Evolutionary conservation across 192 early-diverging fungal species (phyloP), one percentile per base, ranked within the genome.

Genomic region (Coemansia umbellata): DNA sequence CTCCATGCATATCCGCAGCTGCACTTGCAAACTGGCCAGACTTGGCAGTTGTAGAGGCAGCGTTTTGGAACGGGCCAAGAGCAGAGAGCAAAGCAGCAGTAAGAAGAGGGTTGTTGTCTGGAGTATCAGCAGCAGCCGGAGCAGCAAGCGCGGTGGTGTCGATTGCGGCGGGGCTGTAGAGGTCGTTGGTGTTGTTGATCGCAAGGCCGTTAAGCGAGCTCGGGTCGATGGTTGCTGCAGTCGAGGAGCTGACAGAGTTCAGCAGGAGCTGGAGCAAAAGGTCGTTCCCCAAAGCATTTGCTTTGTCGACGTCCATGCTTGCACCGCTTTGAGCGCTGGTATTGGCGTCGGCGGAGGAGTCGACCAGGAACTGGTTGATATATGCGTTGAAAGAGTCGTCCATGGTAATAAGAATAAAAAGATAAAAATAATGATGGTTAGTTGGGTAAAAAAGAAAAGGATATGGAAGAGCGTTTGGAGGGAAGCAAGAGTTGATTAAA

Each of bases 351-450:
- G 52, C 22, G 32, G 51, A 21, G 47, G 48, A 23, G 63, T 74
- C 70, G 23, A 74, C 54, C n/a, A 74, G 50, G 26, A 59, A 58
- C 59, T 66, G 70, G 51, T 65, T 62, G 28, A 74, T 74, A 47
- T 58, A 74, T 4, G 70, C 47, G 35, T 62, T 53, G 47, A 74
- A 65, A 35, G 41, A 57, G 18, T 64, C 54, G 30, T 53, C 48
- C 56, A 58, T 58, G 36, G 36, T 21, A 27, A 9, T 5, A 3
- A 31, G 30, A 8, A 26, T 22, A 11, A 32, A 41, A 17, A 13
- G 33, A 19, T n/a, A 45, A 17, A 18, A 45, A 45, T 45, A 45
- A 45, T 45, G 28, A 9, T 19, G 4, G 28, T 9, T 14, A 44
- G 37, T 5, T 9, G 6, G 37, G 40, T 45, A 26, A 13, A 26